Base-by-base conservation (phyloP, 2,329 filamentous ascomycete species). In the Xylariales sp. region DNA sequence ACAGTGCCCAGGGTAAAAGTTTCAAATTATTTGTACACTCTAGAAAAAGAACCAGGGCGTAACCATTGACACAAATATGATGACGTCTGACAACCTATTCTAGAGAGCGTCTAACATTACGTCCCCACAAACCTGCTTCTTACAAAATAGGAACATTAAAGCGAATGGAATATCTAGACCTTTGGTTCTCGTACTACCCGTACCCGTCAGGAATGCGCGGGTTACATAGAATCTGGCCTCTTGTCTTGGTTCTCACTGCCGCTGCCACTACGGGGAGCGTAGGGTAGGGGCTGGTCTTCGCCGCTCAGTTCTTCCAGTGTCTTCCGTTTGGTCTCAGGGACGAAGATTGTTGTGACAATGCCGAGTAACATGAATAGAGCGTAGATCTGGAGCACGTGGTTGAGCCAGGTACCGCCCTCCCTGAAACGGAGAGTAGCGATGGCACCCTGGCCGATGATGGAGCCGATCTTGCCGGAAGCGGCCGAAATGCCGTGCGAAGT, bases 331-430 rank as follows among this genome's bases (percentile, higher is more conserved):
- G 90, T 93, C 83, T 93, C 91, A 7, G 90, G 90, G 67, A 93
- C 92, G 65, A 92, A 81, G 1, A 92, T 80, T 0, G 90, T 90
- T 9, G 90, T 91, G 76, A 91, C 84, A 80, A 87, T 83, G 64
- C 92, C 92, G 65, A 88, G 82, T 41, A 93, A 84, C 91, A 93
- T 94, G 84, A 94, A 93, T 34, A 92, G 83, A 5, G 91, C 90
- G 75, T 85, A 87, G 73, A 93, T 93, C 83, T 93, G 83, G 76
- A 94, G 87, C 48, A 93, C 91, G 78, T 93, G 91, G 81, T 93
- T 85, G 79, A 94, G 85, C 91, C 91, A 94, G 1, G 90, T 91
- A 16, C 71, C 64, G 41, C 80, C 83, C n/a, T 82, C 82, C 14
- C 77, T 77, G 10, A 82, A 84, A 56, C 85, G 81, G 16, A 89